Evolutionary conservation across 2,329 filamentous ascomycete species (phyloP).

Genomic region (Fusarium graminum): DNA sequence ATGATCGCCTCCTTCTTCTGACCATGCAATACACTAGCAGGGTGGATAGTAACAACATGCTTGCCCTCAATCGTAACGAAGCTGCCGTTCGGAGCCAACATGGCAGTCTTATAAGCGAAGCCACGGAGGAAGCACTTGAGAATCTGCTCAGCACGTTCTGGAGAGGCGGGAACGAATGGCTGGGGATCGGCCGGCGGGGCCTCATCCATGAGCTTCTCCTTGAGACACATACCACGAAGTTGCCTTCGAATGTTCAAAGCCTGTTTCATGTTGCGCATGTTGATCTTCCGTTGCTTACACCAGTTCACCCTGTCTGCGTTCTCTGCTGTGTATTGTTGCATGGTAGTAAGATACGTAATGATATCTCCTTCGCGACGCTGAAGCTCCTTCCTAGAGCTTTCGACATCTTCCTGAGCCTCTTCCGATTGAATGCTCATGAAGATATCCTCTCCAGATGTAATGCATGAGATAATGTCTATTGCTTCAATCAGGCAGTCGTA

Average conservation of each 20-base stretch:
- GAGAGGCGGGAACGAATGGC: slow-evolving; percentile 66
- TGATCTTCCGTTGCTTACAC: slow-evolving; percentile 70
- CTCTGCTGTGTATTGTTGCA: slow-evolving; percentile 71
- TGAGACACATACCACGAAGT: slow-evolving; percentile 67
- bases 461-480: slow-evolving; percentile 83
- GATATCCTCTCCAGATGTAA: slow-evolving; percentile 73
- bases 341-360: slow-evolving; percentile 73
- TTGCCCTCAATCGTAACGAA: slow-evolving; percentile 72
- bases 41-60: slow-evolving; percentile 72
- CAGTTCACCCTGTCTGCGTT: slow-evolving; percentile 67
- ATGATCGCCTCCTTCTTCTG: slow-evolving; percentile 75
- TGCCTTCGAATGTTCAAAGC: slow-evolving; percentile 73
- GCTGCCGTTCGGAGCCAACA: slow-evolving; percentile 70
- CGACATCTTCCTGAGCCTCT: slow-evolving; percentile 66
- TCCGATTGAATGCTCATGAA: slow-evolving; percentile 71
- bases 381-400: slow-evolving; percentile 67
- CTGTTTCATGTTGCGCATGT: slow-evolving; percentile 71
- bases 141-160: slow-evolving; percentile 66
- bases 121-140: slow-evolving; percentile 73
- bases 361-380: slow-evolving; percentile 73
- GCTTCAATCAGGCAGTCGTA: slow-evolving; percentile 82
- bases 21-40: slow-evolving; percentile 72
- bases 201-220: slow-evolving; percentile 63
- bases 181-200: slow-evolving; percentile 65
- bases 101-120: slow-evolving; percentile 71